Percentiles rank a stretch among this genome's conserved stretches.
phyloP scores from a whole-genome alignment of 345 rosid genomes.

The Citropsis articulata region DNA sequence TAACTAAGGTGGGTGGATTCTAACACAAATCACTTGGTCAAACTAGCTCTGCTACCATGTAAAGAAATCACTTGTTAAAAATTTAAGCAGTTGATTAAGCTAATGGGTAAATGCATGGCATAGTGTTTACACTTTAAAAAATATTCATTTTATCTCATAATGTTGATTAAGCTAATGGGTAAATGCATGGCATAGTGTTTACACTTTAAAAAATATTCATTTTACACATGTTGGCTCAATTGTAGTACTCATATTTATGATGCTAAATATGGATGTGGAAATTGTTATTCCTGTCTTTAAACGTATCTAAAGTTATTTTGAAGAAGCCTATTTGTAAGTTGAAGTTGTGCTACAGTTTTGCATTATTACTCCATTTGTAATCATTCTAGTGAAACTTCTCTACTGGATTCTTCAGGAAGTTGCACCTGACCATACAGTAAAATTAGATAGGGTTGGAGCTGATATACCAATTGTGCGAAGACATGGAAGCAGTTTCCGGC shows the following conservation, averaged over 20 bases:
- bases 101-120: neutral
- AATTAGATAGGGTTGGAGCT: constrained; percentile 90
- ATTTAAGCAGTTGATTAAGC: neutral
- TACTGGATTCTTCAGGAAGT: constrained; percentile 60
- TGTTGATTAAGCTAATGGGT: no score
- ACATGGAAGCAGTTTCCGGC: constrained; percentile 99
- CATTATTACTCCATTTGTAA: neutral
- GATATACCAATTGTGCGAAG: constrained; percentile 95
- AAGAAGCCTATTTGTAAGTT: neutral
- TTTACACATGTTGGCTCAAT: neutral
- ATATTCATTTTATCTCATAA: neutral
- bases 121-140: neutral
- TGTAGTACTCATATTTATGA: no score
- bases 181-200: no score
- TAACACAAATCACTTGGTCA: neutral
- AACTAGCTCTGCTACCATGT: neutral
- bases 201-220: no score
- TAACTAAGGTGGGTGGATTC: neutral
- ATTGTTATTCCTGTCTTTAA: neutral
- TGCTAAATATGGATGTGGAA: neutral
- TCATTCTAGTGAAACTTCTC: constrained; percentile 15
- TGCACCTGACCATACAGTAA: constrained; percentile 89
- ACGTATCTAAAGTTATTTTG: neutral
- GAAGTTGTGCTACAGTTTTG: neutral
- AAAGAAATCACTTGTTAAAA: neutral